Evolutionary conservation across 2,329 filamentous ascomycete genomes (phyloP).

Genomic region (Curvularia sp.): DNA sequence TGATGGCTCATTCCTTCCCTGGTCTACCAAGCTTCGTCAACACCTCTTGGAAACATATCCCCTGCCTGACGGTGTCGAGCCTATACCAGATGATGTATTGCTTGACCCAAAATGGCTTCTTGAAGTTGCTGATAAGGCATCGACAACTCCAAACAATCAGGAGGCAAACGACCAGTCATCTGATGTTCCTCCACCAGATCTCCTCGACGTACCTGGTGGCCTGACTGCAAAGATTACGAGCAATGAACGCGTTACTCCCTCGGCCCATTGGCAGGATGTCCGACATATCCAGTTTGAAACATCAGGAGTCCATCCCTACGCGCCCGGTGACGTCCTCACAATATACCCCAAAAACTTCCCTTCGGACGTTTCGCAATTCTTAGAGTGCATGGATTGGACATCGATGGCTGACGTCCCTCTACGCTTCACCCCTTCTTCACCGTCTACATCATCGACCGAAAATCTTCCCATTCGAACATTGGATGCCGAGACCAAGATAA

Average conservation of each 20-base stretch:
- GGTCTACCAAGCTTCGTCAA: slow-evolving; percentile 72
- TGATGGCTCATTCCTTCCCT: slow-evolving; percentile 81
- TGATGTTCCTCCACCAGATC: slow-evolving; percentile 49
- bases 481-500: slow-evolving; percentile 56
- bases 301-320: slow-evolving; percentile 56
- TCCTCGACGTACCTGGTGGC: slow-evolving; percentile 65
- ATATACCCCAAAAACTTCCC: slow-evolving; percentile 89
- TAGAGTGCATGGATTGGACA: slow-evolving; percentile 80
- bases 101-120: slow-evolving; percentile 78
- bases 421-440: slow-evolving; percentile 54
- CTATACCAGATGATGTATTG: slow-evolving; percentile 76
- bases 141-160: slow-evolving; percentile 2
- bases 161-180: slow-evolving; percentile 11
- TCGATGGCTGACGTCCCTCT: slow-evolving; percentile 73
- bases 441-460: slow-evolving; percentile 44
- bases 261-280: slow-evolving; percentile 90
- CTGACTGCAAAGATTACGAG: slow-evolving; percentile 64
- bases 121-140: slow-evolving; percentile 43
- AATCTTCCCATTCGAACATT: slow-evolving; percentile 50
- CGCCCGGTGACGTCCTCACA: slow-evolving; percentile 79
- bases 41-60: slow-evolving; percentile 72
- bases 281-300: slow-evolving; percentile 72
- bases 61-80: slow-evolving; percentile 68
- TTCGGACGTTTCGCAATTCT: slow-evolving; percentile 77
- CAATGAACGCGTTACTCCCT: slow-evolving; percentile 79